phyloP scores from a whole-genome alignment of 1,139 yeast genomes.

The Yamadazyma kanchanaburiensis region DNA sequence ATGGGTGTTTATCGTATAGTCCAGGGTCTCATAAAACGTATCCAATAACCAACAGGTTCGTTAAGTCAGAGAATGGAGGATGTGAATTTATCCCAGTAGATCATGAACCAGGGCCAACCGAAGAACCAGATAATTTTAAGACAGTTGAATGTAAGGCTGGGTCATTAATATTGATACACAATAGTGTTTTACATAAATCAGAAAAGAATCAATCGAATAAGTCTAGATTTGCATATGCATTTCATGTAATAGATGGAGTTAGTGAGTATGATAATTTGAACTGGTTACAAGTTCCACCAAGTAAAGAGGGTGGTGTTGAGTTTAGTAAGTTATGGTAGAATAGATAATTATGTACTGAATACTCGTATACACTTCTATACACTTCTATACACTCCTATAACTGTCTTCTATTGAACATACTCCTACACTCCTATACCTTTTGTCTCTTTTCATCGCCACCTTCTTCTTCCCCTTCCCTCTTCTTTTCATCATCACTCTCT shows the following conservation, averaged over 20 bases:
- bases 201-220: constrained; percentile 52
- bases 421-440: too few relatives aligned
- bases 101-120: constrained; percentile 12
- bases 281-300: constrained; percentile 77
- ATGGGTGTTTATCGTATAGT: constrained; percentile 71
- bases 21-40: constrained; percentile 69
- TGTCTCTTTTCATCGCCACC: not conserved
- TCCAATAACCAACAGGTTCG: constrained; percentile 64
- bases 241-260: constrained; percentile 72
- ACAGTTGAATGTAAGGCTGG: constrained; percentile 69
- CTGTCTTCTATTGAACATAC: not conserved
- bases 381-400: too few relatives aligned
- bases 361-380: not conserved
- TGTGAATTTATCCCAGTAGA: constrained; percentile 44
- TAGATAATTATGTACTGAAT: constrained; percentile 2
- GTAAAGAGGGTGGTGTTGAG: constrained; percentile 53
- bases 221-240: constrained; percentile 75
- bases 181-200: constrained; percentile 70
- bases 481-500: constrained; percentile 4
- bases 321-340: constrained; percentile 55
- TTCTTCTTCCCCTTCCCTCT: constrained; percentile 1
- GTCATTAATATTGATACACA: constrained; percentile 64
- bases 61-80: constrained; percentile 50
- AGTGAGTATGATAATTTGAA: constrained; percentile 57
- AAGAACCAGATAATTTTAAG: constrained; percentile 36